phyloP scores from a whole-genome alignment of 169 alveolate species.

The Neospora caninum region DNA sequence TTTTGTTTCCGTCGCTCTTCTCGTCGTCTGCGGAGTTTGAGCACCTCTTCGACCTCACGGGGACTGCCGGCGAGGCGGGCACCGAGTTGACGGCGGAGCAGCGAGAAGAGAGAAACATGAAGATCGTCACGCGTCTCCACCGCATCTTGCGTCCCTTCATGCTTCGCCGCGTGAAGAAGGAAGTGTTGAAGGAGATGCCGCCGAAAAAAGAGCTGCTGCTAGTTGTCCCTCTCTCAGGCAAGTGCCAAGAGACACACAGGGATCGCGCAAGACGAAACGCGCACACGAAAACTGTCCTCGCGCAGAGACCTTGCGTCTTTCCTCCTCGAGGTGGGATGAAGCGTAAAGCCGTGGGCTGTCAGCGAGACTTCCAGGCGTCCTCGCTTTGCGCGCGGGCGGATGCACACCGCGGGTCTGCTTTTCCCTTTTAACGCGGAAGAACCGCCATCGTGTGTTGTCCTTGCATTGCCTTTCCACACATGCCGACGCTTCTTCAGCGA shows the following conservation, averaged over 20 bases:
- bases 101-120: slow-evolving; percentile 75
- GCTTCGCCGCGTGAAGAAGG: slow-evolving; percentile 93
- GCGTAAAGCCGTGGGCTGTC: no score
- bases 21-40: slow-evolving; percentile 96
- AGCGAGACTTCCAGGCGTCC: no score
- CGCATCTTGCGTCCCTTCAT: slow-evolving; percentile 90
- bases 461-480: neutral
- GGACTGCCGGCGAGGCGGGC: slow-evolving; percentile 71
- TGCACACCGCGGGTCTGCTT: neutral
- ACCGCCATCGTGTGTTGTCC: neutral
- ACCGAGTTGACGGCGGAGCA: slow-evolving; percentile 70
- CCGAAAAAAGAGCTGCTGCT: slow-evolving; percentile 91
- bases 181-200: slow-evolving; percentile 96
- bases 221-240: slow-evolving; percentile 54
- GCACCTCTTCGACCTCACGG: slow-evolving; percentile 86
- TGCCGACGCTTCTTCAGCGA: slow-evolving; percentile 73
- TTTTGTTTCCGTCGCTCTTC: slow-evolving; percentile 97
- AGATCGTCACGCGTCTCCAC: slow-evolving; percentile 92
- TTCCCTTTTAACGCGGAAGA: neutral
- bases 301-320: no score
- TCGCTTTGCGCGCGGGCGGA: no score
- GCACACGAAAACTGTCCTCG: neutral
- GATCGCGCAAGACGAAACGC: neutral
- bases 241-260: no score
- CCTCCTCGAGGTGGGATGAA: no score